A percentile compares a stretch with the other conserved stretches of the same genome.
These are phyloP conservation scores for Colletotrichum salicis DNA, from an alignment of 2,329 filamentous ascomycete species.

Conservation along the genomic window DNA sequence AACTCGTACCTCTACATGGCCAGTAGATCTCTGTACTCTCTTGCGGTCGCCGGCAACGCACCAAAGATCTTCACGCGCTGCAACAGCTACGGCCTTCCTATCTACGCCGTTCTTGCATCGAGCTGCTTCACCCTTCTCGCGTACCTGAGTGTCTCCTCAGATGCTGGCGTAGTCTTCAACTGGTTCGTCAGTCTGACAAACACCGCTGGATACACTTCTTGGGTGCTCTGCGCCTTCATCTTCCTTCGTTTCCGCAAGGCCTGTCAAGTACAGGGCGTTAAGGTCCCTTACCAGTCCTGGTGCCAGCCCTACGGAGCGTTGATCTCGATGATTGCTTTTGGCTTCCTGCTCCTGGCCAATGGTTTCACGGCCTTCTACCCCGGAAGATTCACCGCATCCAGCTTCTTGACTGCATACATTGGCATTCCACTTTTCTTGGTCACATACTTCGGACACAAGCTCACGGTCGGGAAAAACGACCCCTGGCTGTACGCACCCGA, in stretches of 20 bases:
- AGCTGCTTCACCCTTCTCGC: constrained; percentile 69
- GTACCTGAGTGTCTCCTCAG: constrained; percentile 68
- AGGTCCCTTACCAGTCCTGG: constrained; percentile 14
- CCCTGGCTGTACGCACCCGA: constrained; percentile 11
- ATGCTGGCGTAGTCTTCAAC: constrained; percentile 69
- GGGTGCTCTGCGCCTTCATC: constrained; percentile 64
- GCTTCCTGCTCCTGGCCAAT: constrained; percentile 49
- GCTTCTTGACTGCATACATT: background rate
- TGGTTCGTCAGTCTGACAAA: constrained; percentile 68
- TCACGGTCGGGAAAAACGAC: constrained; percentile 32
- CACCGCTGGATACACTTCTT: constrained; percentile 62
- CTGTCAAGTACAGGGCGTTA: constrained; percentile 52
- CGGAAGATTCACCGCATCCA: constrained; percentile 59
- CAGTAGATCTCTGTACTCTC: constrained; percentile 63
- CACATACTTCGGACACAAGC: constrained; percentile 40
- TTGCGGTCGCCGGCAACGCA: constrained; percentile 62
- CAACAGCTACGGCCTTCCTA: constrained; percentile 12
- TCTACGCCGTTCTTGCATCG: constrained; percentile 52
- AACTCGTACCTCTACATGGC: constrained; percentile 67
- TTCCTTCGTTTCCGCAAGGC: constrained; percentile 69
- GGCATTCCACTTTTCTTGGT: background rate
- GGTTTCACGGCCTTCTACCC: constrained; percentile 74
- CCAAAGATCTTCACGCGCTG: constrained; percentile 55
- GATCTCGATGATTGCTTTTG: constrained; percentile 7
- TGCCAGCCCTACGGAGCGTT: constrained; percentile 16